A percentile compares a stretch with the other conserved stretches of the same genome.
These are phyloP conservation scores for Trametes maxima DNA, from an alignment of 768 basidiomycete genomes.

Conservation along the genomic window DNA sequence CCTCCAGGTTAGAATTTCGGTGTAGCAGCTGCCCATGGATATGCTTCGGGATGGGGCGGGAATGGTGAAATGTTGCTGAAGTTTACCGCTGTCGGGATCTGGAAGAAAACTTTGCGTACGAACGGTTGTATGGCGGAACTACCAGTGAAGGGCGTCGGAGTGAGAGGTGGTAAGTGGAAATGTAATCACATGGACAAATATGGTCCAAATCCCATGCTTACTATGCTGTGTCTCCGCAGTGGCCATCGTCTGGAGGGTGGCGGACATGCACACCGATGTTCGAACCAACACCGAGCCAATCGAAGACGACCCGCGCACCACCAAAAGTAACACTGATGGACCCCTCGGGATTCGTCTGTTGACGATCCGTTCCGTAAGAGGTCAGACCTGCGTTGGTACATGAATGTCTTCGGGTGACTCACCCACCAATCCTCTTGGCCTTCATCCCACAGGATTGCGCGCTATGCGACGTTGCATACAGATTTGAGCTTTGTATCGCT, in stretches of 20 bases:
- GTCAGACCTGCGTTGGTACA: background rate
- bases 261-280: conserved; percentile 13
- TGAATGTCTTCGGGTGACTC: background rate
- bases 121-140: conserved; percentile 10
- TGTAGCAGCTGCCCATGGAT: conserved; percentile 1
- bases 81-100: conserved; percentile 4
- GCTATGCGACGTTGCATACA: background rate
- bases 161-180: background rate
- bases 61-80: conserved; percentile 15
- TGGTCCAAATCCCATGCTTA: background rate
- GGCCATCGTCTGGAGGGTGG: conserved; percentile 9
- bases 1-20: background rate
- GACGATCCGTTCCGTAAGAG: background rate
- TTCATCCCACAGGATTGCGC: conserved; percentile 15
- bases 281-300: conserved; percentile 10
- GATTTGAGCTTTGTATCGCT: background rate
- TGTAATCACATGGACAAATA: background rate
- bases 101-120: conserved; percentile 11
- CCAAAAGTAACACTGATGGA: conserved; percentile 7
- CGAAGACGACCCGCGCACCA: conserved; percentile 9
- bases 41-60: conserved; percentile 12
- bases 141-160: background rate
- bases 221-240: conserved; percentile 9
- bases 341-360: conserved; percentile 15
- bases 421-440: conserved; percentile 18